Evolutionary conservation across 2,329 filamentous ascomycete species (phyloP).

Genomic region (Alternaria sp.): DNA sequence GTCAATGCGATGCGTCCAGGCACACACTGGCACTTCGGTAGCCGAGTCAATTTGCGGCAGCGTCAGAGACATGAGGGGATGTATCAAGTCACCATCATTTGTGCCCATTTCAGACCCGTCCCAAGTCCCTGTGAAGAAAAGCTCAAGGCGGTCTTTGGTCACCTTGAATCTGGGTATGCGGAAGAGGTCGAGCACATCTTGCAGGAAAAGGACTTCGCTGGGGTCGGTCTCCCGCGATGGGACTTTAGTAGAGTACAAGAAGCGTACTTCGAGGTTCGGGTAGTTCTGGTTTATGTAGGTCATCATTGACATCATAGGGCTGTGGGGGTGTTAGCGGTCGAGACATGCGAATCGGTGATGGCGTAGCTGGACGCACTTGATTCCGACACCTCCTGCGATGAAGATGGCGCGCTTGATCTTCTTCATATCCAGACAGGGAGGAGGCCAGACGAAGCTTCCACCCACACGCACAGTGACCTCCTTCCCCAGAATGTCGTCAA

Average conservation of each 20-base stretch:
- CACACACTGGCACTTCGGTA: slow-evolving; percentile 41
- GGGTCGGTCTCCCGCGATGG: slow-evolving; percentile 40
- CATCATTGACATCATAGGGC: slow-evolving; percentile 78
- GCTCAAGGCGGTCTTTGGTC: slow-evolving; percentile 42
- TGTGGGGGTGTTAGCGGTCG: slow-evolving; percentile 39
- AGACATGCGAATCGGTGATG: neutral
- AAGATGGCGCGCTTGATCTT: slow-evolving; percentile 71
- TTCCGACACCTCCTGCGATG: slow-evolving; percentile 81
- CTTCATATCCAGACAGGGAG: slow-evolving; percentile 56
- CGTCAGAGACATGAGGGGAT: slow-evolving; percentile 45
- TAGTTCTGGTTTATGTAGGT: slow-evolving; percentile 63
- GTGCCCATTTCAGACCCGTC: slow-evolving; percentile 37
- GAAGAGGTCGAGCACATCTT: slow-evolving; percentile 45
- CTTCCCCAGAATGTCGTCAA: slow-evolving; percentile 64
- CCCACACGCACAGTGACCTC: slow-evolving; percentile 75
- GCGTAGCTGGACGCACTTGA: slow-evolving; percentile 65
- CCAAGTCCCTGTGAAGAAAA: slow-evolving; percentile 49
- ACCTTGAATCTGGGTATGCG: slow-evolving; percentile 35
- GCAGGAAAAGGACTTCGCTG: slow-evolving; percentile 47
- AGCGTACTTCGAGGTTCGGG: slow-evolving; percentile 56
- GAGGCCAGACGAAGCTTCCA: slow-evolving; percentile 83
- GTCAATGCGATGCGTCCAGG: slow-evolving; percentile 46
- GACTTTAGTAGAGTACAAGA: slow-evolving; percentile 70
- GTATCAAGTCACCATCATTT: slow-evolving; percentile 37
- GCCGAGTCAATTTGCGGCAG: slow-evolving; percentile 39